Evolutionary conservation across 2,329 filamentous ascomycete genomes (phyloP), one percentile per base, ranked within the genome.

Genomic region (Verticillium nubilum): DNA sequence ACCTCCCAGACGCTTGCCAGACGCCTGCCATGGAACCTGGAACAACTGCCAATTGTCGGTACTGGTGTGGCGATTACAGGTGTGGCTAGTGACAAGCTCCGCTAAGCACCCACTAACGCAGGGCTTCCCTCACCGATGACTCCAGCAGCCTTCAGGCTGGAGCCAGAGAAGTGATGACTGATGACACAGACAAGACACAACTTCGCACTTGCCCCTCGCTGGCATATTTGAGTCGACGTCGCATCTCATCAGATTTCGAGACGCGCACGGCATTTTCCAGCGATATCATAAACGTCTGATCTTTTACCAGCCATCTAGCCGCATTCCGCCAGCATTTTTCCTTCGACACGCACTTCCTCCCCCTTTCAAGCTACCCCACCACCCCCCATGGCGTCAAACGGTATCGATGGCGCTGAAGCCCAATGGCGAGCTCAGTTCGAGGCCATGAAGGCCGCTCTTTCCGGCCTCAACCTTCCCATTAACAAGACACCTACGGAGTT

Each of bases 401-500:
- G 73, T 42, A 68, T 76, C 50, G 66, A 66, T 56, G 74, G 73
- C 31, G 79, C 79, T 58, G 80, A 82, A 67, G 72, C 76, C 25
- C 83, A 90, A 83, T 98, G 95, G 95, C 87, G 94, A 65, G 83
- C 86, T 61, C 92, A 97, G 72, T 85, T 96, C 67, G 84, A 86
- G 28, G 86, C 89, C 31, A 98, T 99, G 95, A 88, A 89, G 69
- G 84, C 89, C 62, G 92, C 93, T 52, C 86, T 98, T 60, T 90
- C 89, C 50, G 84, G 89, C 25, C 78, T 97, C 57, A 80, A 84
- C 58, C 72, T 85, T n/a, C 75, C 80, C 2, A 55, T 52, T 12
- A 13, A 52, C 26, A 56, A 58, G 17, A 60, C 59, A 10, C 63
- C 68, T 2, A 76, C 77, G 19, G 76, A 82, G 13, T 81, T 86